Percentiles rank a stretch among this genome's conserved stretches.
phyloP scores from a whole-genome alignment of 2,329 filamentous ascomycete genomes.

The Colletotrichum lentis region DNA sequence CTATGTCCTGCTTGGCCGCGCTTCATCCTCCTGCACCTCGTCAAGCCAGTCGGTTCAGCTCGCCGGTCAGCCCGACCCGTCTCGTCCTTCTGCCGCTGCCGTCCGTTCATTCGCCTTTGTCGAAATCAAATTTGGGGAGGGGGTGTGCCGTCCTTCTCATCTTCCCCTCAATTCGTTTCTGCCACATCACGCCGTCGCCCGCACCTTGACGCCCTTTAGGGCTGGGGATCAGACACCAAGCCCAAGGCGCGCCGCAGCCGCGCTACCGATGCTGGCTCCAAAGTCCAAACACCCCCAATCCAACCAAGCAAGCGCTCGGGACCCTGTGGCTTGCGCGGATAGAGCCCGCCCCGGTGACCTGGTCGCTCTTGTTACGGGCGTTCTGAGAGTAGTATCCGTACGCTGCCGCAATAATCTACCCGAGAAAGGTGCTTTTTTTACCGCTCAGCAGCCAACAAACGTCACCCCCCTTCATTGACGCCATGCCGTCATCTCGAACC shows the following conservation, averaged over 20 bases:
- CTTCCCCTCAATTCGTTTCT: neutral
- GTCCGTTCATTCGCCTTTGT: neutral
- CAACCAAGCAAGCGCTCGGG: constrained; percentile 5
- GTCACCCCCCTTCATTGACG: constrained; percentile 4
- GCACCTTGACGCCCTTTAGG: constrained; percentile 27
- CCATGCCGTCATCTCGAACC: constrained; percentile 7
- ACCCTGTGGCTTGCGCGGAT: neutral
- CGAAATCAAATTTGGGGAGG: neutral
- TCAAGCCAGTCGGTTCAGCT: constrained; percentile 21
- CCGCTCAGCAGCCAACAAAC: constrained; percentile 31
- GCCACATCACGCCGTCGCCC: constrained; percentile 25
- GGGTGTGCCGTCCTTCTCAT: neutral
- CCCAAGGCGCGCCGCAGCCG: constrained; percentile 27
- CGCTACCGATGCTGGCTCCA: constrained; percentile 13
- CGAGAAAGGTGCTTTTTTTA: constrained; percentile 13
- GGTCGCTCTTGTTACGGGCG: constrained; percentile 11
- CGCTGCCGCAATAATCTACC: neutral
- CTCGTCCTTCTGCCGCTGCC: constrained; percentile 1
- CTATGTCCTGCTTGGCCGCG: constrained; percentile 12
- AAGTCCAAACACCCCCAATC: neutral
- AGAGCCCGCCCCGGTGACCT: constrained; percentile 15
- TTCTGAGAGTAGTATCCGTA: neutral
- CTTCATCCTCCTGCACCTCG: constrained; percentile 37
- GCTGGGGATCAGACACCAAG: constrained; percentile 23
- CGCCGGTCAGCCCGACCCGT: neutral